Percentiles rank a stretch among this genome's conserved stretches.
These are phyloP conservation scores for Ophiocordyceps camponoti-rufipedis DNA, from an alignment of 2,329 filamentous ascomycete species.

Conservation along the genomic window DNA sequence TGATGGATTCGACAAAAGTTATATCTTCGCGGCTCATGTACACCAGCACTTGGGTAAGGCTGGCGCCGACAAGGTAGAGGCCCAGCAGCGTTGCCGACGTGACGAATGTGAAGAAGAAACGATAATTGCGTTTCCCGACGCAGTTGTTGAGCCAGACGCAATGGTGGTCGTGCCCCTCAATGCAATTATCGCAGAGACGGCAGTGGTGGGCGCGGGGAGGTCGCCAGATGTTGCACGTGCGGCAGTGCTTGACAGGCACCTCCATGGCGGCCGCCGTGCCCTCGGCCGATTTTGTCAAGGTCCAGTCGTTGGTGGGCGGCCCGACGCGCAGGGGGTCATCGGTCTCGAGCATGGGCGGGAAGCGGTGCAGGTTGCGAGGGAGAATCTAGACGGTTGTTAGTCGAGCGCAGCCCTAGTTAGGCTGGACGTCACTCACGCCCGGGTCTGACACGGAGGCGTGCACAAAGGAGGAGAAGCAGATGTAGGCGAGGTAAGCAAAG, in stretches of 20 bases:
- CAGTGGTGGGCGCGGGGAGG: conserved; percentile 93
- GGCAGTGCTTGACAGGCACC: conserved; percentile 95
- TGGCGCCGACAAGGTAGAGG: conserved; percentile 58
- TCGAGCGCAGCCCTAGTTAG: background rate
- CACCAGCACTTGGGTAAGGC: conserved; percentile 61
- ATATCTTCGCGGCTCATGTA: conserved; percentile 47
- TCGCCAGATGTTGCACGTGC: conserved; percentile 93
- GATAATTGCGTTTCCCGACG: conserved; percentile 89
- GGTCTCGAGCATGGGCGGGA: conserved; percentile 56
- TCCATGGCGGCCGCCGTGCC: conserved; percentile 77
- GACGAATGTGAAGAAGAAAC: conserved; percentile 92
- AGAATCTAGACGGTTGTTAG: conserved; percentile 60
- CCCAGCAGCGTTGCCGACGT: conserved; percentile 59
- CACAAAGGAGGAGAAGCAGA: conserved; percentile 84
- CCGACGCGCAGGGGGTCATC: conserved; percentile 69
- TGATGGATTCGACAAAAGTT: conserved; percentile 50
- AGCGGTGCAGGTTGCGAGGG: conserved; percentile 77
- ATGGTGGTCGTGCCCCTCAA: conserved; percentile 95
- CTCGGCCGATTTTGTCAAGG: conserved; percentile 67
- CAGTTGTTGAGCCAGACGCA: conserved; percentile 99
- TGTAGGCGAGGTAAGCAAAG: conserved; percentile 80
- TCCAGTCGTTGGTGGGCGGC: conserved; percentile 85
- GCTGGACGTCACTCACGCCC: conserved; percentile 44
- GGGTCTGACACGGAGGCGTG: conserved; percentile 88
- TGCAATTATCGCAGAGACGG: conserved; percentile 88